Base-by-base conservation (phyloP, 768 basidiomycete genomes). In the Rhizopogon vulgaris region DNA sequence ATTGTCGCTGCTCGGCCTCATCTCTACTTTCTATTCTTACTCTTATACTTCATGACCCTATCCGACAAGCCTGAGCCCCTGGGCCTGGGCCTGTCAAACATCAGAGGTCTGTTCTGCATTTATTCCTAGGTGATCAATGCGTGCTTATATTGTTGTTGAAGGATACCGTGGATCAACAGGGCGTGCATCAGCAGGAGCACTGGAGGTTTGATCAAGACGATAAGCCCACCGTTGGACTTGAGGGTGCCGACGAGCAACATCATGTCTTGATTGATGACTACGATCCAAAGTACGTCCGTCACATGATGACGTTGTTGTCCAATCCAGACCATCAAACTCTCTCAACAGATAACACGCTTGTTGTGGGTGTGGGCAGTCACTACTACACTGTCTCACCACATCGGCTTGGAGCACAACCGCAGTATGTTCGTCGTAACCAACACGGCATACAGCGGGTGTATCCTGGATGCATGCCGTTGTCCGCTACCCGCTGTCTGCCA, bases 151-250 rank as follows among this genome's bases (percentile, higher is more conserved):
- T n/a, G n/a, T n/a, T n/a, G n/a, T n/a, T n/a, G n/a, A n/a, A n/a
- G n/a, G n/a, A n/a, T n/a, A n/a, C n/a, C n/a, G n/a, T n/a, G n/a
- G n/a, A n/a, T n/a, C n/a, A n/a, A n/a, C n/a, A n/a, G n/a, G n/a
- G n/a, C n/a, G n/a, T n/a, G n/a, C n/a, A n/a, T n/a, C n/a, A n/a
- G n/a, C n/a, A n/a, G n/a, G 82, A 84, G 54, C 78, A 77, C 36
- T 91, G 87, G 87, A 71, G 73, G 49, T 90, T 78, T 54, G 88
- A 90, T 58, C 60, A 68, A 6, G 86, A 90, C 51, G 85, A 88
- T 54, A 66, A 60, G 6, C 80, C 83, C 12, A 65, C 76, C 0
- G 67, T 76, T 52, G 82, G 77, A 4, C 75, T 79, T 3, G 75
- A 77, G 42, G 83, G 85, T 10, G 53, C 76, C 5, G 86, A 90